These are phyloP conservation scores for Cyberlindnera mycetangii DNA, from an alignment of 805 yeast species.

Conservation along the genomic window DNA sequence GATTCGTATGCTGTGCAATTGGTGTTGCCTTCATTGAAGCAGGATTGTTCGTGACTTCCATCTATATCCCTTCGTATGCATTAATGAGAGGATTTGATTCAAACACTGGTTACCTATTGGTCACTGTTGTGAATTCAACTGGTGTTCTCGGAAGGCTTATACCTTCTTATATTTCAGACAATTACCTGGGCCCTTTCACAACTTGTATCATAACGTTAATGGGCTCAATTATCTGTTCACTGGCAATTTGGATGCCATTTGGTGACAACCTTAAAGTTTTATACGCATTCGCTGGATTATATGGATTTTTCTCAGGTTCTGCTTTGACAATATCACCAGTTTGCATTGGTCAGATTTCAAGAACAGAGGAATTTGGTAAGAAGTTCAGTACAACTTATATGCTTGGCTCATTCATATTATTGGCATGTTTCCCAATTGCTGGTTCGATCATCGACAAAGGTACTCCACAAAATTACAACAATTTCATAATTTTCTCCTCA, in stretches of 20 bases:
- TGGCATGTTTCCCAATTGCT: slow-evolving; percentile 47
- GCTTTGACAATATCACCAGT: slow-evolving; percentile 55
- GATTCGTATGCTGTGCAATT: slow-evolving; percentile 40
- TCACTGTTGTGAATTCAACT: slow-evolving; percentile 43
- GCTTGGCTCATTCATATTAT: slow-evolving; percentile 46
- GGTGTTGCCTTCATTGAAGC: slow-evolving; percentile 38
- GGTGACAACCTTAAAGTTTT: slow-evolving; percentile 34
- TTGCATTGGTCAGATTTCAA: slow-evolving; percentile 55
- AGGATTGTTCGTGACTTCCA: slow-evolving; percentile 36
- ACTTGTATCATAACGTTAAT: slow-evolving; percentile 39
- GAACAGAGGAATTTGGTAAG: slow-evolving; percentile 49
- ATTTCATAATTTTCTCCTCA: slow-evolving; percentile 11
- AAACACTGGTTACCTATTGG: slow-evolving; percentile 42
- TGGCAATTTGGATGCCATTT: slow-evolving; percentile 40
- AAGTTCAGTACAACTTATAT: slow-evolving; percentile 56
- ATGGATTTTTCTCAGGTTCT: slow-evolving; percentile 54
- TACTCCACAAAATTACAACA: slow-evolving; percentile 10
- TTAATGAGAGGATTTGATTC: slow-evolving; percentile 44
- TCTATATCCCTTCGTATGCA: slow-evolving; percentile 52
- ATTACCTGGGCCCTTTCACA: slow-evolving; percentile 48
- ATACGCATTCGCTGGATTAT: slow-evolving; percentile 43
- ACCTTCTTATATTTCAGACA: slow-evolving; percentile 43
- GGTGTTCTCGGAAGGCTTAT: slow-evolving; percentile 44
- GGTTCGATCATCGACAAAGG: slow-evolving; percentile 43
- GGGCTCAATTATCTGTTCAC: slow-evolving; percentile 30